Conservation (phyloP, 1,139 yeast genomes). For the Arxiozyma bovina region DNA sequence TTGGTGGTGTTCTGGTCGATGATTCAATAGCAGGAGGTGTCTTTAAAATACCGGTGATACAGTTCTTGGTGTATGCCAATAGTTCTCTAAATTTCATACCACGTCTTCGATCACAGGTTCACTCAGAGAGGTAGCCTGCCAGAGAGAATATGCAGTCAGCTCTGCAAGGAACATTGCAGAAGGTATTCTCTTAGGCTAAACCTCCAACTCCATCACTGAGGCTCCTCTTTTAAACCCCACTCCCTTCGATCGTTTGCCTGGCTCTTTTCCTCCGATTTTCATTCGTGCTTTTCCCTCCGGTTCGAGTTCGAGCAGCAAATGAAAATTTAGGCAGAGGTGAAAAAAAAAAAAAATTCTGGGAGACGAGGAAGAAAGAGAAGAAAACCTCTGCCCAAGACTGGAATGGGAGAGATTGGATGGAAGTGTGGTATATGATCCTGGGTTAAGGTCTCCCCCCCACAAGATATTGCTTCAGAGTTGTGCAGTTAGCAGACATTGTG, state of each 20-base stretch:
- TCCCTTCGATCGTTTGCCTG: no score
- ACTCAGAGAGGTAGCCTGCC: no score
- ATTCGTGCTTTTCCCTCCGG: neutral
- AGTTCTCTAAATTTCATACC: neutral
- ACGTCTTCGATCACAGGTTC: neutral
- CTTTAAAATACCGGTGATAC: neutral
- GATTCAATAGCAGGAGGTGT: neutral
- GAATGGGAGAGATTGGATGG: no score
- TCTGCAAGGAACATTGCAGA: neutral
- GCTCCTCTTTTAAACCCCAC: neutral
- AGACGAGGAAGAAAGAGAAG: no score
- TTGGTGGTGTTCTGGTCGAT: neutral
- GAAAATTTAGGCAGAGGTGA: no score
- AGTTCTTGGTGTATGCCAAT: neutral
- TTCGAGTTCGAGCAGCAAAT: no score
- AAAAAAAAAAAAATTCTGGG: no score
- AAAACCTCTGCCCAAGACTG: no score
- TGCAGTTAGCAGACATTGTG: neutral
- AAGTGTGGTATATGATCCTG: no score
- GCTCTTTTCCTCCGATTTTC: neutral
- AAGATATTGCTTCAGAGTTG: no score
- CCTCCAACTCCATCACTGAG: neutral
- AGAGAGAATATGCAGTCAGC: no score
- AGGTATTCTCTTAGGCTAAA: neutral
- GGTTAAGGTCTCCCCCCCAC: no score